Base-by-base conservation (phyloP, 768 basidiomycete species). In the Lentinula raphanica region DNA sequence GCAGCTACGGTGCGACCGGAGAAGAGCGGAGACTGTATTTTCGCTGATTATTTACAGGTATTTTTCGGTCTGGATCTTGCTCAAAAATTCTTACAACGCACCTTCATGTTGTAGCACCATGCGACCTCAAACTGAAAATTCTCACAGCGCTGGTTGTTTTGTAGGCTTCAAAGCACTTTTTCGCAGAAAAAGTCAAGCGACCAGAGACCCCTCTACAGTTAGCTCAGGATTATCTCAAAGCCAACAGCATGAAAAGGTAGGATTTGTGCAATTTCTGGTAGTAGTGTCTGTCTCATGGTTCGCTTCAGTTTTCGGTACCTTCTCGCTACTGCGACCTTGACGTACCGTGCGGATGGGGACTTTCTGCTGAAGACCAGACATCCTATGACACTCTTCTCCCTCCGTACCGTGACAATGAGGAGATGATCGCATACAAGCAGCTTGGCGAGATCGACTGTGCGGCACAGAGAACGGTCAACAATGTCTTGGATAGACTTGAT, bases 401-500 rank as follows among this genome's bases (percentile, higher is more conserved):
- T 23, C 39, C 45, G 15, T 62, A 62, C 49, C 25, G 54, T 11
- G 27, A 57, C 49, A 32, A 54, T 11, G 27, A 57, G 2, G 13
- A 35, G 23, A 17, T 27, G 45, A 45, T n/a, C n/a, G n/a, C n/a
- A n/a, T 29, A 15, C 17, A 13, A 54, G 54, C 25, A 39, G 21
- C 42, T 36, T 63, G 62, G 7, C n/a, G 23, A 51, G 49, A 35
- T 51, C 32, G 32, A 35, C 32, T 35, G 36, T 19, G 25, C 17
- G 29, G 38, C 74, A 1, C 31, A 49, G 38, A 67, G 71, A 27
- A 80, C 81, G 6, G 80, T 92, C 57, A 82, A 86, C 54, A 62
- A 66, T 3, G 74, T 74, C 40, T 63, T 93, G 50, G 78, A 86
- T 63, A 66, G 74, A 53, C 71, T 87, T 13, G 75, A 77, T 54